Percentiles rank a stretch among this genome's conserved stretches.
phyloP scores from a whole-genome alignment of 1,284 basidiomycete species.

The Ganoderma leucocontextum region DNA sequence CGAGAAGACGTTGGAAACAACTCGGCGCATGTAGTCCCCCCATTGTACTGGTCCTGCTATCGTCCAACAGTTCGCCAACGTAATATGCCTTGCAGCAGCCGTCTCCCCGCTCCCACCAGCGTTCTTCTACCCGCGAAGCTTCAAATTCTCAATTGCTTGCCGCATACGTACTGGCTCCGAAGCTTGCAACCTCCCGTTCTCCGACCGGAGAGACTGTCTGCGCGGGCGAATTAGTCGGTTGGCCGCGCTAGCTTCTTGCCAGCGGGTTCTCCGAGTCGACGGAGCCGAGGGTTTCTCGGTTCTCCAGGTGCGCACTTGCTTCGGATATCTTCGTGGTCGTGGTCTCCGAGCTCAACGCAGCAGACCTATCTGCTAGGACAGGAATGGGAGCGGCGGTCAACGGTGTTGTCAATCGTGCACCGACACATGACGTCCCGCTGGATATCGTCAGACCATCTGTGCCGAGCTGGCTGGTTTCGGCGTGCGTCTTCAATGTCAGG shows the following conservation, averaged over 20 bases:
- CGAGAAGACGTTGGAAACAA: neutral
- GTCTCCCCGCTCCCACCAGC: neutral
- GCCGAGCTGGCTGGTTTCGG: neutral
- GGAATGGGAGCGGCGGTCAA: neutral
- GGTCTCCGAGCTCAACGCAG: neutral
- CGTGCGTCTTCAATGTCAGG: neutral
- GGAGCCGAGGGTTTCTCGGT: neutral
- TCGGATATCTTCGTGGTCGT: neutral
- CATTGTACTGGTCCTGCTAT: neutral
- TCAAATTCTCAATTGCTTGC: neutral
- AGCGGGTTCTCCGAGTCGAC: neutral
- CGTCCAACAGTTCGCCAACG: neutral
- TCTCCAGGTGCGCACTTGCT: neutral
- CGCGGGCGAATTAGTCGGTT: neutral
- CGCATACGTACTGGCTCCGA: neutral
- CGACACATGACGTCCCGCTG: neutral
- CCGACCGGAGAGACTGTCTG: neutral
- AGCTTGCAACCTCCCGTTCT: neutral
- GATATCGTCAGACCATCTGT: neutral
- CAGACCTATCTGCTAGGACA: neutral
- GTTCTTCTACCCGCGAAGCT: constrained; percentile 1
- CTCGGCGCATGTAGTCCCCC: neutral
- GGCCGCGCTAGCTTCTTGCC: neutral
- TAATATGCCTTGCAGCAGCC: neutral
- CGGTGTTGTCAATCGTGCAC: neutral